Base-by-base conservation (phyloP, 2,329 filamentous ascomycete genomes). In the Epichloe baconii region DNA sequence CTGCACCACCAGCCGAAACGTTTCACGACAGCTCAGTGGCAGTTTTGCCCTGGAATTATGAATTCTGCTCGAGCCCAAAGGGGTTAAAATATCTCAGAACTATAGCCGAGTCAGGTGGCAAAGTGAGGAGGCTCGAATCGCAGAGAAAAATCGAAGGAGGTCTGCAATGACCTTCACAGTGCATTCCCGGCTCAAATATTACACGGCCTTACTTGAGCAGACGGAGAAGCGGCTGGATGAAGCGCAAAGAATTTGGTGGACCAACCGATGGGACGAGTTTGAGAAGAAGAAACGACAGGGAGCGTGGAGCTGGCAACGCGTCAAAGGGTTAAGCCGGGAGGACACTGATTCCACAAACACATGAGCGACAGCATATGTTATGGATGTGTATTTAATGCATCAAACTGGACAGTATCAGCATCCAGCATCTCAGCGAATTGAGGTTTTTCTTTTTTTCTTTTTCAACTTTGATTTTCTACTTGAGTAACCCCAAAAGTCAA, bases 11-110 rank as follows among this genome's bases (percentile, higher is more conserved):
- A 5, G 0, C 10, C 5, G 23, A 11, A 7, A 15, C 17, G 5
- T 52, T 53, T 38, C 35, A 52, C 17, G 23, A 23, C 15, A 11
- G 14, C 1, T 37, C 44, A 14, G 11, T 15, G 15, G 37, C 42
- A 12, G 38, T 50, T 19, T 46, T 59, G 40, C 58, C 57, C 23
- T 55, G 48, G 50, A 37, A 47, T 38, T 60, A 57, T 50, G 54
- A 57, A 44, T 60, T 54, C 52, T 60, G 57, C 45, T 38, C 48
- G 35, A 48, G 49, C 12, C 14, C 21, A 6, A 36, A 17, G 38
- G 57, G 52, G 1, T 15, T 34, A 5, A 44, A 44, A 19, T 10
- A 49, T 15, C 21, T 37, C 38, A 7, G 10, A 35, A 14, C 21
- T 14, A 34, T 56, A 21, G 21, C 34, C 14, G 5, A 11, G 34